A percentile compares a stretch with the other conserved stretches of the same genome.
These are phyloP conservation scores for Penicillium thymicola DNA, from an alignment of 2,329 filamentous ascomycete species.

Conservation along the genomic window DNA sequence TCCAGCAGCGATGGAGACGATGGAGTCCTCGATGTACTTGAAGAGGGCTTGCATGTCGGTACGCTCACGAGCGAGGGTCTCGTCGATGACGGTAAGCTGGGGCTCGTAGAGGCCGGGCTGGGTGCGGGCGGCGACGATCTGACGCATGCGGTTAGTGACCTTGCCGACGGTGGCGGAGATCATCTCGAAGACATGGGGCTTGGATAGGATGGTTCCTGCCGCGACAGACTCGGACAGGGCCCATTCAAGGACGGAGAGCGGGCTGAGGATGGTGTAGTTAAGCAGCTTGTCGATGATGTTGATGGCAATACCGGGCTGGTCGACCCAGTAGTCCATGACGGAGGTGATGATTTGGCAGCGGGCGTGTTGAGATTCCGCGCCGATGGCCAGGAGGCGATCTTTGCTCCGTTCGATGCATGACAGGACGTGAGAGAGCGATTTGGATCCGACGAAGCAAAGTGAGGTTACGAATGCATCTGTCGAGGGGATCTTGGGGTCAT, in stretches of 20 bases:
- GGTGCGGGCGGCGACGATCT: constrained; percentile 66
- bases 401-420: constrained; percentile 95
- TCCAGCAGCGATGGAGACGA: constrained; percentile 68
- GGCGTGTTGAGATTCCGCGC: constrained; percentile 69
- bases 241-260: constrained; percentile 84
- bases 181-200: constrained; percentile 82
- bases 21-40: constrained; percentile 71
- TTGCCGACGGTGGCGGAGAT: constrained; percentile 85
- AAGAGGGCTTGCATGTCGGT: constrained; percentile 77
- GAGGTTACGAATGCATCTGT: constrained; percentile 92
- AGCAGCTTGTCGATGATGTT: constrained; percentile 94
- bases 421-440: constrained; percentile 92
- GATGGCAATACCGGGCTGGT: constrained; percentile 87
- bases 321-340: constrained; percentile 88
- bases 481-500: constrained; percentile 76
- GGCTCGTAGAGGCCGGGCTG: constrained; percentile 53
- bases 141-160: constrained; percentile 79
- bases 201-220: constrained; percentile 65
- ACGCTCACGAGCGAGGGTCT: constrained; percentile 67
- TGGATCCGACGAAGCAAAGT: constrained; percentile 89
- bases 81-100: constrained; percentile 60
- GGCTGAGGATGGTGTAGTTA: constrained; percentile 93
- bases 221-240: constrained; percentile 66
- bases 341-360: constrained; percentile 84
- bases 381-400: constrained; percentile 77